phyloP scores from a whole-genome alignment of 2,329 filamentous ascomycete species.

The Zymoseptoria ardabiliae region DNA sequence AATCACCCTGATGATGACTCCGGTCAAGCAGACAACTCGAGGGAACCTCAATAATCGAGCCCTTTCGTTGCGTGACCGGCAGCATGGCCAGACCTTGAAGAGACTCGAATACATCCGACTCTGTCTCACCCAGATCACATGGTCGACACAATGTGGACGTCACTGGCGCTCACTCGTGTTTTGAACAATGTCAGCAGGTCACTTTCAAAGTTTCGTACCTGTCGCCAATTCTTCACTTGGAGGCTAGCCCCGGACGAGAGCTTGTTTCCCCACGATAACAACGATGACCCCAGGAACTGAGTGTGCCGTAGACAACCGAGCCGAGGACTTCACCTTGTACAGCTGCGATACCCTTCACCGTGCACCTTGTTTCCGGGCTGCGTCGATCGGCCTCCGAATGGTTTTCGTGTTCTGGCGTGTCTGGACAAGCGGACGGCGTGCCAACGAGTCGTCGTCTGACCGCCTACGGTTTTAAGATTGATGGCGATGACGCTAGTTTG shows the following conservation, averaged over 20 bases:
- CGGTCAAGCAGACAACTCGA: background rate
- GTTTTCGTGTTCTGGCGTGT: background rate
- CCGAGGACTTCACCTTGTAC: background rate
- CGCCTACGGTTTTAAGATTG: background rate
- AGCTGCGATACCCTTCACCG: background rate
- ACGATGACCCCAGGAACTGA: background rate
- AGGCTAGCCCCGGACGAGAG: background rate
- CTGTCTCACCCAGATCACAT: background rate
- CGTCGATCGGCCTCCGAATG: background rate
- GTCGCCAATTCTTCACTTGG: background rate
- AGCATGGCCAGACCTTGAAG: background rate
- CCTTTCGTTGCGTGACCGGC: background rate
- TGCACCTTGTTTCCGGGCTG: background rate
- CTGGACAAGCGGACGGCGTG: conserved; percentile 10
- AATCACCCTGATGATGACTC: background rate
- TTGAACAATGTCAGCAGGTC: background rate
- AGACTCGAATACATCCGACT: background rate
- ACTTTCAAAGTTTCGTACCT: background rate
- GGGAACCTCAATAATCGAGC: background rate
- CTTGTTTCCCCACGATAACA: background rate
- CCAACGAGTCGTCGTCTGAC: conserved; percentile 3
- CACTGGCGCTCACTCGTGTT: background rate
- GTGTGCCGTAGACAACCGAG: background rate
- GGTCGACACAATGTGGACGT: background rate
- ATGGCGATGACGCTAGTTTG: background rate